A percentile compares a stretch with the other conserved stretches of the same genome.
phyloP scores from a whole-genome alignment of 805 yeast genomes.

The Candida rishiriensis region DNA sequence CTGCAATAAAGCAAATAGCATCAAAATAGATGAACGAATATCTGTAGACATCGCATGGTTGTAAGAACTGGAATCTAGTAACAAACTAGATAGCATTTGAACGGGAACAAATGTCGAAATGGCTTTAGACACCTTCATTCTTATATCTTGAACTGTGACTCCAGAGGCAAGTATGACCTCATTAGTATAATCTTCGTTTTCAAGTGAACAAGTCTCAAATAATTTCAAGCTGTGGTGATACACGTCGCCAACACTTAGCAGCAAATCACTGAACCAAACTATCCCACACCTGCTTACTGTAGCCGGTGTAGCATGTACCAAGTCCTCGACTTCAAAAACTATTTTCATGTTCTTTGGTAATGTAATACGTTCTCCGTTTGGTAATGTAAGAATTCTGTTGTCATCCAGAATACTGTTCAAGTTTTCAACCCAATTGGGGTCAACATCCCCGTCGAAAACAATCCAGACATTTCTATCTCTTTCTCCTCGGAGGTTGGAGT shows the following conservation, averaged over 20 bases:
- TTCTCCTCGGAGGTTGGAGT: constrained; percentile 57
- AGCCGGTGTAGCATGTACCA: constrained; percentile 77
- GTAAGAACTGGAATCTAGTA: constrained; percentile 24
- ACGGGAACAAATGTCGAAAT: constrained; percentile 9
- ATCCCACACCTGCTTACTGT: constrained; percentile 92
- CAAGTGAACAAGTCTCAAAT: constrained; percentile 7
- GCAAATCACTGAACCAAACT: constrained; percentile 56
- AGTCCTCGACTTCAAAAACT: constrained; percentile 69
- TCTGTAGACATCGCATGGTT: constrained; percentile 52
- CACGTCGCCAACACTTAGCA: constrained; percentile 8
- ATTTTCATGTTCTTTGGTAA: constrained; percentile 61
- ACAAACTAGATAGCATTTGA: constrained; percentile 15
- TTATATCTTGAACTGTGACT: constrained; percentile 5
- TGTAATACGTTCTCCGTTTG: constrained; percentile 81
- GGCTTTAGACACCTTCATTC: background rate
- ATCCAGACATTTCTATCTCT: constrained; percentile 59
- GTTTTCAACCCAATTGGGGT: constrained; percentile 91
- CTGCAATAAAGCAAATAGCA: constrained; percentile 37
- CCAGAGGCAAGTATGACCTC: background rate
- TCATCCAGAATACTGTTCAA: constrained; percentile 90
- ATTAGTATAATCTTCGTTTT: constrained; percentile 10
- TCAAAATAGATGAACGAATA: constrained; percentile 31
- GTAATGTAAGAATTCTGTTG: constrained; percentile 72
- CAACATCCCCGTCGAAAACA: constrained; percentile 88
- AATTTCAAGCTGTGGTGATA: constrained; percentile 9